Evolutionary conservation across 352 stramenopile genomes (phyloP).

Genomic region (Globisporangium okanoganense): DNA sequence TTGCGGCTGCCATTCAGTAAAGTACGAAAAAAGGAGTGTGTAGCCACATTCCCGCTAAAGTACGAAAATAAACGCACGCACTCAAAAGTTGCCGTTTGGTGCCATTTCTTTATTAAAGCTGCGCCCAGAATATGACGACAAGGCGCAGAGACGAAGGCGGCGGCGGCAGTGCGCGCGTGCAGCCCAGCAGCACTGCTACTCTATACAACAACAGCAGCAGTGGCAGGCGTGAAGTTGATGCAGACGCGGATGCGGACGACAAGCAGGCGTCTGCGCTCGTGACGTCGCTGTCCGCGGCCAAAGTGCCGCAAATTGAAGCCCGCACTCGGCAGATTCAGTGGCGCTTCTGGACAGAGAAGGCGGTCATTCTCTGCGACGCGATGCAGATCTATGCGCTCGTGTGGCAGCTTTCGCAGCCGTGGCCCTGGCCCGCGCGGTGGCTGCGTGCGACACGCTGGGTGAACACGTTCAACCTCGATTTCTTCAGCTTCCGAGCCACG

Average conservation of each 20-base stretch:
- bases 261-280: not conserved
- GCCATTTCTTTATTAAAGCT: not conserved
- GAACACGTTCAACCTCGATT: constrained; percentile 49
- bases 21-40: not conserved
- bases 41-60: not conserved
- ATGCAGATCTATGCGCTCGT: constrained; percentile 64
- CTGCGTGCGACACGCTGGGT: constrained; percentile 42
- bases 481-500: constrained; percentile 43
- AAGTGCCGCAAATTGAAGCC: not conserved
- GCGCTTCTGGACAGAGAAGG: constrained; percentile 66
- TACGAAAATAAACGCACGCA: not conserved
- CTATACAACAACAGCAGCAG: not conserved
- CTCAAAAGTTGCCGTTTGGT: not conserved
- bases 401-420: constrained; percentile 77
- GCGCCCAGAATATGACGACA: not conserved
- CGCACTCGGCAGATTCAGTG: constrained; percentile 24
- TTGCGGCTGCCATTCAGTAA: not conserved
- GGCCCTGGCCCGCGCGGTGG: constrained; percentile 65
- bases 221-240: not conserved
- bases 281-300: not conserved
- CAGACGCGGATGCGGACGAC: not conserved
- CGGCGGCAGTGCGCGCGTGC: not conserved
- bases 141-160: not conserved
- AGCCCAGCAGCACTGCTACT: not conserved
- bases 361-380: constrained; percentile 33